phyloP scores from a whole-genome alignment of 352 stramenopile species.

The Pythium guiyangense region DNA sequence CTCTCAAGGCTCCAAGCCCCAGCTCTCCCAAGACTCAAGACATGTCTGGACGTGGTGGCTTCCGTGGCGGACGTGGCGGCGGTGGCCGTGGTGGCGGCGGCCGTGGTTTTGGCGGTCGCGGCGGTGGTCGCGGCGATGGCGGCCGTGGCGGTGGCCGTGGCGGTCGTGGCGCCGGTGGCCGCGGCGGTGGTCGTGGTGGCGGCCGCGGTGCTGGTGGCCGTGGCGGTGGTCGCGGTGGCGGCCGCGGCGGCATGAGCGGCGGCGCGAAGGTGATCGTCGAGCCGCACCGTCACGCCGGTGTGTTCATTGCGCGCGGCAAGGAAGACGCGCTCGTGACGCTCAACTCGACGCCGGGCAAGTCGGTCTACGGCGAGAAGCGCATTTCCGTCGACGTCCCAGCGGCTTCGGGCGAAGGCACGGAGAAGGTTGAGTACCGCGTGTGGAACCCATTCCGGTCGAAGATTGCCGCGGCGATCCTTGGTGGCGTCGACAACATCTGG shows the following conservation, averaged over 20 bases:
- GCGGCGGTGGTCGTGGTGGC: conserved; percentile 33
- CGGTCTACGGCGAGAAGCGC: conserved; percentile 99
- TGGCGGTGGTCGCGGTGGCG: conserved; percentile 56
- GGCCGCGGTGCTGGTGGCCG: conserved; percentile 36
- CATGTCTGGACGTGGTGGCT: conserved; percentile 20
- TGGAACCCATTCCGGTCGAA: conserved; percentile 99
- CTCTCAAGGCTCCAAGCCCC: neutral
- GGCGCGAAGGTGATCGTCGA: conserved; percentile 97
- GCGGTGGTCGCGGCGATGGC: conserved; percentile 46
- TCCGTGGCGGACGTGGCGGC: conserved; percentile 39
- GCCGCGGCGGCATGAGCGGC: conserved; percentile 91
- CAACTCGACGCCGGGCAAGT: conserved; percentile 98
- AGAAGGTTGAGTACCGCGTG: conserved; percentile 99
- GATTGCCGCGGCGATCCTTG: conserved; percentile 98
- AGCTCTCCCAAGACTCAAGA: neutral
- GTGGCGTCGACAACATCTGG: conserved; percentile 98
- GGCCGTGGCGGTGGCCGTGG: conserved; percentile 41
- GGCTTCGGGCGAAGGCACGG: conserved; percentile 83
- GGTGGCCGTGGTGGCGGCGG: conserved; percentile 44
- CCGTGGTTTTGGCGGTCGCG: conserved; percentile 40
- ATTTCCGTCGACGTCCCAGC: conserved; percentile 96
- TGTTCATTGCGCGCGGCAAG: conserved; percentile 98
- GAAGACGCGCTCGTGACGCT: conserved; percentile 99
- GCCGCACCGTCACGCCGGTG: conserved; percentile 96
- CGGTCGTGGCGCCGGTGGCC: conserved; percentile 38